phyloP scores from a whole-genome alignment of 768 basidiomycete species.

The Porpolomopsis calyptriformis region DNA sequence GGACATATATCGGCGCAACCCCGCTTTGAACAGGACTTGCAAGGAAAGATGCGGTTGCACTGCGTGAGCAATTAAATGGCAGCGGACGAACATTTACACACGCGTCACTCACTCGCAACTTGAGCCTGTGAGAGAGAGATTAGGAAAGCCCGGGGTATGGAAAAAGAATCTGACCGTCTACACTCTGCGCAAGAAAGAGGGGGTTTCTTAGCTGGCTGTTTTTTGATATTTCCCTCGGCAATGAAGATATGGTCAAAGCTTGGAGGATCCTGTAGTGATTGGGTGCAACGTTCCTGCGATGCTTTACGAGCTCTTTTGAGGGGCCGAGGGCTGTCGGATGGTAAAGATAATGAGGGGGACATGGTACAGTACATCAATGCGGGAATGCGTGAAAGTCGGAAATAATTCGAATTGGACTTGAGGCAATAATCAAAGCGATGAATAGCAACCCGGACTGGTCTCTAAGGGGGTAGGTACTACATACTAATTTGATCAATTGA shows the following conservation, averaged over 20 bases:
- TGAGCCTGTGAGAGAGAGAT: constrained; percentile 27
- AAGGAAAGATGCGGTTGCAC: constrained; percentile 45
- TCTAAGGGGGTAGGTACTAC: too few relatives aligned
- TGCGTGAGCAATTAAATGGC: constrained; percentile 13
- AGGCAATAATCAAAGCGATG: too few relatives aligned
- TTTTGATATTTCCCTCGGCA: constrained; percentile 33
- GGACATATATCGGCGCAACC: constrained; percentile 61
- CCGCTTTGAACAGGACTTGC: constrained; percentile 41
- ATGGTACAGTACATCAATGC: neutral
- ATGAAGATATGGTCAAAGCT: constrained; percentile 43
- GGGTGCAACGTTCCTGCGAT: constrained; percentile 9
- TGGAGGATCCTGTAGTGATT: constrained; percentile 19
- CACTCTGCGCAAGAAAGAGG: constrained; percentile 57
- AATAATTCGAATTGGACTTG: neutral
- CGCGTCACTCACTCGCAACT: constrained; percentile 39
- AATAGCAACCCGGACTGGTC: too few relatives aligned
- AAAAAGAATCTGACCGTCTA: constrained; percentile 33
- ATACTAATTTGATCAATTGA: too few relatives aligned
- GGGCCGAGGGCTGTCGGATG: constrained; percentile 21
- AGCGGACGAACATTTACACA: constrained; percentile 7
- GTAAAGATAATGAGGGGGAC: neutral
- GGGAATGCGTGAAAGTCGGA: neutral
- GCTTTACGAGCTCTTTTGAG: constrained; percentile 38
- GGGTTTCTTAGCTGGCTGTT: constrained; percentile 42
- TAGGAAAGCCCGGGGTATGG: neutral